Base-by-base conservation (phyloP, 2,329 filamentous ascomycete species). In the Verticillium nubilum region DNA sequence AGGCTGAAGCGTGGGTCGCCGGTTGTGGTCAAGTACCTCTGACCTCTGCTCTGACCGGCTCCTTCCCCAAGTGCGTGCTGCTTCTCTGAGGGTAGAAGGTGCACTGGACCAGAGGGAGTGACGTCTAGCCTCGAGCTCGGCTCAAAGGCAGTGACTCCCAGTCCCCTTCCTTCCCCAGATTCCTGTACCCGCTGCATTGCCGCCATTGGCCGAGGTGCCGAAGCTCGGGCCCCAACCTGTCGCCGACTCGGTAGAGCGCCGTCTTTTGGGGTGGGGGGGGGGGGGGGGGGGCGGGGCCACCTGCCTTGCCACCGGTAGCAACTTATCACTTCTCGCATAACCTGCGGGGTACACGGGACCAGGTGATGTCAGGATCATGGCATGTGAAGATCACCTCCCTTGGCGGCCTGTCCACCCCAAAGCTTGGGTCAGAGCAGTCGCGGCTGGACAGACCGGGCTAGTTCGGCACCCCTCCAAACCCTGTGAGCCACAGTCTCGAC, bases 151-250 rank as follows among this genome's bases (percentile, higher is more conserved):
- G 28, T 35, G 33, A 47, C 35, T 27, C n/a, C 15, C 25, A 27
- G 15, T 26, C 54, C 7, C 54, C 54, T 23, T 26, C 29, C 29
- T 13, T 4, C 42, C 52, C 52, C 52, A 53, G 52, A 27, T 53
- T 53, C 52, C 27, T 7, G 27, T n/a, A 17, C 27, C 52, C 52
- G 52, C 52, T 26, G 52, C 52, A 65, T 69, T 70, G 69, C 74
- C 72, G 70, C 72, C 71, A 77, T 78, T 78, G 77, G 74, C 74
- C 78, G 73, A 78, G 72, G 73, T 77, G 69, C 78, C 78, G 77
- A 74, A 70, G 58, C 61, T 61, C 61, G 56, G 42, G 42, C 56
- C 56, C 33, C 17, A 54, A 19, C 26, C 19, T 23, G 19, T 50
- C 42, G 42, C 42, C 42, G 42, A 50, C 19, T 50, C 42, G 42